These are phyloP conservation scores for Lumnitzera littorea DNA, from an alignment of 345 rosid species.

Conservation along the genomic window DNA sequence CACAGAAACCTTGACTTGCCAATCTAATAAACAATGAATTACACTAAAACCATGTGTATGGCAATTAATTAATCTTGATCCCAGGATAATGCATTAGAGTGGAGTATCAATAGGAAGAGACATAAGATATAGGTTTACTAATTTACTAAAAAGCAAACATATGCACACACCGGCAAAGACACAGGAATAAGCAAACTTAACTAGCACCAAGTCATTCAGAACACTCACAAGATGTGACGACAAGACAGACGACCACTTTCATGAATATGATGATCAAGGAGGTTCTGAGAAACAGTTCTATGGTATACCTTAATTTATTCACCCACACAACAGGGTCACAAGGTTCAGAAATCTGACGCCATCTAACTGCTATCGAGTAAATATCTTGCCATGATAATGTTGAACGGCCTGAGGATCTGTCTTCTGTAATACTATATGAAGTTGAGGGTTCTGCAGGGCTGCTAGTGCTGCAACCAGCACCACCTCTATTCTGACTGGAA, in stretches of 20 bases:
- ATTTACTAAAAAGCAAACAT: slow-evolving; percentile 8
- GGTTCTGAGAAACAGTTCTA: background rate
- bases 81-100: no score
- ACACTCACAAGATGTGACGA: background rate
- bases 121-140: no score
- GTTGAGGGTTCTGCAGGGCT: slow-evolving; percentile 58
- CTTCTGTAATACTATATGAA: slow-evolving; percentile 54
- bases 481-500: slow-evolving; percentile 90
- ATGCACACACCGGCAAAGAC: background rate
- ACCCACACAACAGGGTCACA: slow-evolving; percentile 99
- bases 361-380: slow-evolving; percentile 74
- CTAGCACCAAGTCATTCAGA: background rate
- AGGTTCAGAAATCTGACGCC: slow-evolving; percentile 99
- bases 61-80: no score
- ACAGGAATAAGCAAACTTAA: background rate
- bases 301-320: slow-evolving; percentile 67
- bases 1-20: no score
- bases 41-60: no score
- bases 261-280: no score
- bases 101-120: no score
- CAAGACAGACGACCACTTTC: no score
- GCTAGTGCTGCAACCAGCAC: slow-evolving; percentile 92
- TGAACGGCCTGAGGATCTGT: slow-evolving; percentile 49
- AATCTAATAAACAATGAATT: no score
- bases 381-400: slow-evolving; percentile 80